Evolutionary conservation across 495 filamentous ascomycete species (phyloP), one percentile per base, ranked within the genome.

Genomic region (Penicillium crystallinum): DNA sequence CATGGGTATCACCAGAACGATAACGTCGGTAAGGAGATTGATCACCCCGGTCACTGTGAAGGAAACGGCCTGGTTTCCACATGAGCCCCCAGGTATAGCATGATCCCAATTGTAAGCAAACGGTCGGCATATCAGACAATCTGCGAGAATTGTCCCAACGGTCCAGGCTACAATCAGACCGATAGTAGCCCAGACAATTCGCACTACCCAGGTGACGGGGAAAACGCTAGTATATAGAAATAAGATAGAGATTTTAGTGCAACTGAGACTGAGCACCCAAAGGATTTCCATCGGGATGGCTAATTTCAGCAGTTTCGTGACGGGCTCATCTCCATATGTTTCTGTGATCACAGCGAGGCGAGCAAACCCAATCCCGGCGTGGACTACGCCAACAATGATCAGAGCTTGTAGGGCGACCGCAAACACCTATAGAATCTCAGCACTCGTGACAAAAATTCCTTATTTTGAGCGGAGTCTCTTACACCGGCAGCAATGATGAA

Each of bases 41-140:
- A 79, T 67, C 0, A 66, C 65, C 2, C 73, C 70, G 27, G 74
- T 77, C 9, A 71, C 62, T 7, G 25, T 43, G 41, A 43, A 43
- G n/a, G 41, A 43, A 14, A n/a, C 29, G 2, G 29, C 41, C 31
- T 72, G 72, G 42, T 75, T 63, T 37, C 81, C 69, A 54, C 81
- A 84, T 17, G 50, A 53, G 3, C 75, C 75, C 0, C 55, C 52
- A 0, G 65, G 61, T 4, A 79, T 67, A 15, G 60, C 59, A 48
- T 72, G 73, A 53, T 81, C 67, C 66, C 76, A 80, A 25, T 70
- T 70, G 40, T 61, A 69, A 2, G 55, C 59, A 19, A 84, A 51
- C 1, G 81, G 80, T 2, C 42, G 62, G 53, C 80, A 83, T 29
- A 71, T 69, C 51, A 81, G 71, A 48, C 76, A 60, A 3, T 61